Percentiles rank a stretch among this genome's conserved stretches.
phyloP scores from a whole-genome alignment of 208 protist species.

The Perkinsela sp. region DNA sequence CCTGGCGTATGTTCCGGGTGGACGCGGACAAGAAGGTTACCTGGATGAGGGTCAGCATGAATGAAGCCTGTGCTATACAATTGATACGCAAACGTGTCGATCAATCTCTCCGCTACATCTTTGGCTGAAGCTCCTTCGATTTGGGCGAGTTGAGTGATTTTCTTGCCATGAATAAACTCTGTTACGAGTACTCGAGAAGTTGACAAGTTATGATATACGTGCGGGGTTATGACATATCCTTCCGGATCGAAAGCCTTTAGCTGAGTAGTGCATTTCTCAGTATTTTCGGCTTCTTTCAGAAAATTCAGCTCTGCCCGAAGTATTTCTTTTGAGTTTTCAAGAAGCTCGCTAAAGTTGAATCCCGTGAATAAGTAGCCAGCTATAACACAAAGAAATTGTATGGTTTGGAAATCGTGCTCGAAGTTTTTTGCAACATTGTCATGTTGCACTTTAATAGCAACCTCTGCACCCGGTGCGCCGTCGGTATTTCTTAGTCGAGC shows the following conservation, averaged over 20 bases:
- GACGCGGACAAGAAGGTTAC: constrained; percentile 62
- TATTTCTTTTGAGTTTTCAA: constrained; percentile 50
- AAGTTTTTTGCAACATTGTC: constrained; percentile 49
- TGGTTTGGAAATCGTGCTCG: constrained; percentile 54
- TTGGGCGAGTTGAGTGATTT: constrained; percentile 28
- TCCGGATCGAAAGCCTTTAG: constrained; percentile 32
- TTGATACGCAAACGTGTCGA: constrained; percentile 61
- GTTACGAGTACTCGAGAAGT: constrained; percentile 33
- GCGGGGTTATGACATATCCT: constrained; percentile 23
- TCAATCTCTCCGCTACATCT: constrained; percentile 25
- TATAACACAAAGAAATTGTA: constrained; percentile 23
- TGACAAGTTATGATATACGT: constrained; percentile 21
- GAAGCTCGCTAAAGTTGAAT: constrained; percentile 50
- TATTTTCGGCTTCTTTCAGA: constrained; percentile 60
- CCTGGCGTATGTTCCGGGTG: not conserved
- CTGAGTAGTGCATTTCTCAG: constrained; percentile 27
- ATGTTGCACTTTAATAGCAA: constrained; percentile 81
- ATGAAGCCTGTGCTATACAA: constrained; percentile 76
- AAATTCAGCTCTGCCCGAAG: constrained; percentile 73
- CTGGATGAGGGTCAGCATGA: constrained; percentile 72
- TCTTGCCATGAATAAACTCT: constrained; percentile 25
- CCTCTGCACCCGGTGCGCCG: constrained; percentile 20
- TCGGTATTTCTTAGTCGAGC: constrained; percentile 7
- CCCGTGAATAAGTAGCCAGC: constrained; percentile 36
- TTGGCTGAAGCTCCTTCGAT: constrained; percentile 22